A percentile compares a stretch with the other conserved stretches of the same genome.
phyloP scores from a whole-genome alignment of 345 rosid genomes.

The Nephelium lappaceum region DNA sequence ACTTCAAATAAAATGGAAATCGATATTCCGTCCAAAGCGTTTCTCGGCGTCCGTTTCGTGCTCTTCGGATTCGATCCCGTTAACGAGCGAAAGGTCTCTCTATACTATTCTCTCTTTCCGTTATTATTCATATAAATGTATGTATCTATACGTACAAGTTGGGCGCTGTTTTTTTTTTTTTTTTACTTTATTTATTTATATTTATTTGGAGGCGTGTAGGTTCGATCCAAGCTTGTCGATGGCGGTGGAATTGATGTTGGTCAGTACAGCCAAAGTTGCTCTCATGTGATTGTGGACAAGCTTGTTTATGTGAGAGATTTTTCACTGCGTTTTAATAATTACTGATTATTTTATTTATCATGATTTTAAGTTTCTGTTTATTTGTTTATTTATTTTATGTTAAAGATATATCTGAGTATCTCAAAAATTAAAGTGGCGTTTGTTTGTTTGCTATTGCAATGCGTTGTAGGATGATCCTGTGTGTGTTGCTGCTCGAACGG shows the following conservation, averaged over 20 bases:
- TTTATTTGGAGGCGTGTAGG: conserved; percentile 31
- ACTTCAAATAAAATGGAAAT: conserved; percentile 38
- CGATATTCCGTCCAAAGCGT: conserved; percentile 42
- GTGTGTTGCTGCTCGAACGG: conserved; percentile 72
- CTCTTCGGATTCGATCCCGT: conserved; percentile 66
- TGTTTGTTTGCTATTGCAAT: neutral
- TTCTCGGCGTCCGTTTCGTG: conserved; percentile 65
- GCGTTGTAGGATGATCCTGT: conserved; percentile 72
- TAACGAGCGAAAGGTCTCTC: conserved; percentile 39
- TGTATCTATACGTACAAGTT: neutral
- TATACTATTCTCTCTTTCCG: neutral
- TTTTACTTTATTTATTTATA: neutral
- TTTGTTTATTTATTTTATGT: neutral
- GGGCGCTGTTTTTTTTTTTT: neutral
- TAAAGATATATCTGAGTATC: neutral
- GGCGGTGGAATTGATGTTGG: conserved; percentile 77
- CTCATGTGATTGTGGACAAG: conserved; percentile 76
- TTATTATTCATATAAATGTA: neutral
- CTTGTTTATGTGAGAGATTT: conserved; percentile 56
- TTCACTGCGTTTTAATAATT: neutral
- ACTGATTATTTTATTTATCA: neutral
- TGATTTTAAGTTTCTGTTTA: neutral
- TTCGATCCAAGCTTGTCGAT: conserved; percentile 65
- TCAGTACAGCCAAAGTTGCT: conserved; percentile 45
- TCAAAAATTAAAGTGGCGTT: neutral